Conservation (phyloP, 139 green algal species). For the Prasinococcaceae sp. region DNA sequence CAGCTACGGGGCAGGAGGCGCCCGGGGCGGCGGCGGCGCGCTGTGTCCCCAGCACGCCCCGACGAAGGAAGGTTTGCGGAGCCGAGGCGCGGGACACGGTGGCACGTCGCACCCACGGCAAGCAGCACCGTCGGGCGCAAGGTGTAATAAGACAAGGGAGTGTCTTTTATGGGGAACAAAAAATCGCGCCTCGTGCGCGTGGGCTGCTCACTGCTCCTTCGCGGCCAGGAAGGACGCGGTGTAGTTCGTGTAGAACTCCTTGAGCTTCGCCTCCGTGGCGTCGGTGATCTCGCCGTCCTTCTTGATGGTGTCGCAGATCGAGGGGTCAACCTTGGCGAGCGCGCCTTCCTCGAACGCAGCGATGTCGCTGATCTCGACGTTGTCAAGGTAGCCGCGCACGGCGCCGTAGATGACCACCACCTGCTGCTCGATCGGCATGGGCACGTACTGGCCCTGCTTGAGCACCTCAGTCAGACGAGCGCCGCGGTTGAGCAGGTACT, state of each 20-base stretch:
- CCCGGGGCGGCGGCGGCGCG: too few species aligned
- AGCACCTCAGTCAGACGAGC: slow-evolving; percentile 57
- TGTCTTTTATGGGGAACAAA: too few species aligned
- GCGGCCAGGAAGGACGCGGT: slow-evolving; percentile 3
- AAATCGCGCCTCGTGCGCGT: too few species aligned
- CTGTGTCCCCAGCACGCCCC: too few species aligned
- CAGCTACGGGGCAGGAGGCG: too few species aligned
- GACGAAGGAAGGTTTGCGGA: too few species aligned
- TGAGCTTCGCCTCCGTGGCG: slow-evolving; percentile 5
- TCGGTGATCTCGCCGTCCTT: slow-evolving; percentile 11
- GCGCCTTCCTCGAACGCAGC: slow-evolving; percentile 16
- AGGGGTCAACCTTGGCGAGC: not conserved
- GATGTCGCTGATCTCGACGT: slow-evolving; percentile 18
- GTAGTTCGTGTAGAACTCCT: slow-evolving; percentile 1
- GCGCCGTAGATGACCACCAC: slow-evolving; percentile 27
- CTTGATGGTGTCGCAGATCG: slow-evolving; percentile 10
- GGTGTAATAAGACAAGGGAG: too few species aligned
- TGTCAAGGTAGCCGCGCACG: slow-evolving; percentile 27
- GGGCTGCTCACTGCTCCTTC: too few species aligned
- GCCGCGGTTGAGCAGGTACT: slow-evolving; percentile 74
- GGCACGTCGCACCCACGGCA: too few species aligned
- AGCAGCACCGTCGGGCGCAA: too few species aligned
- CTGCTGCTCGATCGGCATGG: slow-evolving; percentile 71
- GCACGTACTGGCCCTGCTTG: slow-evolving; percentile 77
- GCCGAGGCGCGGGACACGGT: too few species aligned